Percentiles rank a stretch among this genome's conserved stretches.
Evolutionary conservation across 345 rosid genomes (phyloP).

Genomic region (Eucalyptus sp.): DNA sequence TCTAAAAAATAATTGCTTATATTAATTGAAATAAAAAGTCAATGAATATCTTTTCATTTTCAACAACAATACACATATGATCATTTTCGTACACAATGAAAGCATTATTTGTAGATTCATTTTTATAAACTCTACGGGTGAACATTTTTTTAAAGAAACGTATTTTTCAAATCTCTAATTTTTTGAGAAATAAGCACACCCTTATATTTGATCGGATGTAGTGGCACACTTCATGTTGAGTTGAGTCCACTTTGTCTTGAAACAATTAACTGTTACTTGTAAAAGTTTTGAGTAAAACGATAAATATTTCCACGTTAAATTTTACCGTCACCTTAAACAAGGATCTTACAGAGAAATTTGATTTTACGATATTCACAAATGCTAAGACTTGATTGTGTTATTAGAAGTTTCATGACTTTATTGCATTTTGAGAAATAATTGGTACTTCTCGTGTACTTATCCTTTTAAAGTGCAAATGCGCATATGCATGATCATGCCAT

Average conservation of each 20-base stretch:
- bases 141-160: background rate
- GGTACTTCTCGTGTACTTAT: too few species aligned
- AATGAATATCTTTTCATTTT: background rate
- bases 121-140: background rate
- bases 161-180: background rate
- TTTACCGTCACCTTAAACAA: too few species aligned
- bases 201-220: background rate
- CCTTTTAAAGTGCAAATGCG: too few species aligned
- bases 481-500: too few species aligned
- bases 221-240: too few species aligned
- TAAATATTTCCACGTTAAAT: too few species aligned
- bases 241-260: too few species aligned
- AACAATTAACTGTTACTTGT: too few species aligned
- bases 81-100: rapidly evolving
- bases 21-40: background rate
- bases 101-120: rapidly evolving
- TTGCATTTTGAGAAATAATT: too few species aligned
- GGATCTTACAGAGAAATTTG: background rate
- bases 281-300: too few species aligned
- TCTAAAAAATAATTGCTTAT: rapidly evolving
- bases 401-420: too few species aligned
- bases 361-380: background rate
- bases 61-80: background rate
- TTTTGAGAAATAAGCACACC: background rate
- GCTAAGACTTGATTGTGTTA: too few species aligned